Conservation (phyloP, 805 yeast species). For the Myxozyma melibiosi region DNA sequence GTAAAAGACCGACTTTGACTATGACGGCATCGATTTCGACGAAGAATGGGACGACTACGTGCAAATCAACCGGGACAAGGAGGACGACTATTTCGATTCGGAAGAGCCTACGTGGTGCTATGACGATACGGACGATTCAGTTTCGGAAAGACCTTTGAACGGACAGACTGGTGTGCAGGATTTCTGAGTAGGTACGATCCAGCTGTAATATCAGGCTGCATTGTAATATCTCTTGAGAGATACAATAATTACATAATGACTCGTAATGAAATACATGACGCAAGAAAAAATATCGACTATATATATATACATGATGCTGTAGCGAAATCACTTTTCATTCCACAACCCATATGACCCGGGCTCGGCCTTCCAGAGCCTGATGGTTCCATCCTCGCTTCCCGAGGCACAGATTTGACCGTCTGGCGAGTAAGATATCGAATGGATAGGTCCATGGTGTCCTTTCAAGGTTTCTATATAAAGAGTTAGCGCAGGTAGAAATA, state of each 20-base stretch:
- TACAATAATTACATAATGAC: no score
- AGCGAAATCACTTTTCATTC: constrained; percentile 16
- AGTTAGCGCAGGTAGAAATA: not conserved
- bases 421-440: constrained; percentile 35
- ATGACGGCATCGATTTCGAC: constrained; percentile 26
- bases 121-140: not conserved
- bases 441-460: constrained; percentile 38
- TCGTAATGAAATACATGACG: not conserved
- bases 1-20: constrained; percentile 24
- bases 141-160: not conserved
- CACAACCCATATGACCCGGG: constrained; percentile 42
- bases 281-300: not conserved
- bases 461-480: constrained; percentile 27
- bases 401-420: constrained; percentile 36
- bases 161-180: constrained; percentile 32
- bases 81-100: constrained; percentile 28
- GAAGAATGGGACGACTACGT: constrained; percentile 26
- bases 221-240: no score
- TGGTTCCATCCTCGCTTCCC: constrained; percentile 37
- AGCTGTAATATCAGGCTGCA: no score
- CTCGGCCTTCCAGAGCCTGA: constrained; percentile 34
- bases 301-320: not conserved
- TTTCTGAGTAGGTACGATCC: constrained; percentile 1
- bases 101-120: constrained; percentile 24
- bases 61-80: constrained; percentile 22